A percentile compares a stretch with the other conserved stretches of the same genome.
Evolutionary conservation across 257 asterid genomes (phyloP).

Genomic region (Lithospermum erythrorhizon): DNA sequence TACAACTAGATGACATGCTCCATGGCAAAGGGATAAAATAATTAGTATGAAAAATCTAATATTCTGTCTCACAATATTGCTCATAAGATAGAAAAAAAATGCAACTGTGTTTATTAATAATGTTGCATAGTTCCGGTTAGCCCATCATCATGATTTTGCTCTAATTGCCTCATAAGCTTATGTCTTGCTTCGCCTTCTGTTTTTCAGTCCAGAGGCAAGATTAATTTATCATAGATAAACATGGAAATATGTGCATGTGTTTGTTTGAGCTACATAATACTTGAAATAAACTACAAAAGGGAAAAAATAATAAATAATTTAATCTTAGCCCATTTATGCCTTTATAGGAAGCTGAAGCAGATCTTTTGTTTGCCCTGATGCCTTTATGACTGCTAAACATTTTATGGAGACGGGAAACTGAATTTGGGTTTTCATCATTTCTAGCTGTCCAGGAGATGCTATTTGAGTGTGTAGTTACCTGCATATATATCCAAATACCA

Average conservation of each 20-base stretch:
- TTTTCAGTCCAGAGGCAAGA: slow-evolving; percentile 13
- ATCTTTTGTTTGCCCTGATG: slow-evolving; percentile 25
- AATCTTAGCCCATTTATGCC: slow-evolving; percentile 26
- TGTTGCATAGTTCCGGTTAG: slow-evolving; percentile 59
- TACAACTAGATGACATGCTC: too few species aligned
- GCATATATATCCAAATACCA: slow-evolving; percentile 19
- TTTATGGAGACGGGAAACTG: slow-evolving; percentile 21
- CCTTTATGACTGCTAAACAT: slow-evolving; percentile 24
- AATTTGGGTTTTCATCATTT: slow-evolving; percentile 15
- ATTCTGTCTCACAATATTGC: too few species aligned
- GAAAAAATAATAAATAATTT: slow-evolving; percentile 9
- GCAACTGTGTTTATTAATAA: too few species aligned
- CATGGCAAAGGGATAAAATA: too few species aligned
- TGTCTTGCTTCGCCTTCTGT: slow-evolving; percentile 37
- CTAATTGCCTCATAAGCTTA: slow-evolving; percentile 31
- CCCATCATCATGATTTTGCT: slow-evolving; percentile 43
- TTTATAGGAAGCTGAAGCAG: slow-evolving; percentile 30
- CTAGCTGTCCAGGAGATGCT: slow-evolving; percentile 29
- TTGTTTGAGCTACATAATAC: slow-evolving; percentile 4
- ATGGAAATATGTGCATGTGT: neutral
- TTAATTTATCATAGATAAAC: slow-evolving; percentile 6
- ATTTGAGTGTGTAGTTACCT: slow-evolving; percentile 34
- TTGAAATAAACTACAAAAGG: slow-evolving; percentile 11
- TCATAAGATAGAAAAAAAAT: too few species aligned
- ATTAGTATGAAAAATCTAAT: too few species aligned